Base-by-base conservation (phyloP, 164 flowering plant genomes). In the Vitis riparia region DNA sequence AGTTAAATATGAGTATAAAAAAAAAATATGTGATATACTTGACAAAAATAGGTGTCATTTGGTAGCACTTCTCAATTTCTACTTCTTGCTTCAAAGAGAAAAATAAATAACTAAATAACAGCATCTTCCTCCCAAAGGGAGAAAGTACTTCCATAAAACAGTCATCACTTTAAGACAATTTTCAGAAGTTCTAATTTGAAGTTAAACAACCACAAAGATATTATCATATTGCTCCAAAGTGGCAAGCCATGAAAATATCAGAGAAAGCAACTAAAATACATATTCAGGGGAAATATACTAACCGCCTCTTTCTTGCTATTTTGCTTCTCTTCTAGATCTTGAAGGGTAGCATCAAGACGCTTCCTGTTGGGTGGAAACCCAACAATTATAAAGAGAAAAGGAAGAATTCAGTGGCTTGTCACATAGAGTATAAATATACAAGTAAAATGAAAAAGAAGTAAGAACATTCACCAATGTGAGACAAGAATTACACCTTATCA, bases 291-390 rank as follows among this genome's bases (percentile, higher is more conserved):
- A 67, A 68, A 15, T 53, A 49, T 27, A 84, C 94, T 10, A 68
- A 94, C 97, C 89, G 81, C 76, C 15, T 95, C 97, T 77, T 80
- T 91, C 83, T 93, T 95, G 91, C 90, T 84, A 69, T 89, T 89
- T 71, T 93, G 98, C 79, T 93, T 89, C 69, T 81, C 97, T 75
- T 95, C 94, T 77, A 95, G 73, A 78, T 93, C 98, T 79, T 93
- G 92, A 75, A 95, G 85, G 17, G 87, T 87, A 16, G 87, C 84
- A 83, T 95, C 99, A 63, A 95, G 88, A 5, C 99, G 94, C 76
- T 91, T 93, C 89, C 98, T 94, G 73, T 19, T 13, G 14, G 19
- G 14, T 8, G 19, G 10, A 61, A 59, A 73, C 51, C 27, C 17
- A 73, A 37, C 23, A 62, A 27, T 16, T 52, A 30, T 49, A 57